These are phyloP conservation scores for Tillandsia leiboldiana DNA, from an alignment of 176 grass and related monocot species.

Conservation along the genomic window DNA sequence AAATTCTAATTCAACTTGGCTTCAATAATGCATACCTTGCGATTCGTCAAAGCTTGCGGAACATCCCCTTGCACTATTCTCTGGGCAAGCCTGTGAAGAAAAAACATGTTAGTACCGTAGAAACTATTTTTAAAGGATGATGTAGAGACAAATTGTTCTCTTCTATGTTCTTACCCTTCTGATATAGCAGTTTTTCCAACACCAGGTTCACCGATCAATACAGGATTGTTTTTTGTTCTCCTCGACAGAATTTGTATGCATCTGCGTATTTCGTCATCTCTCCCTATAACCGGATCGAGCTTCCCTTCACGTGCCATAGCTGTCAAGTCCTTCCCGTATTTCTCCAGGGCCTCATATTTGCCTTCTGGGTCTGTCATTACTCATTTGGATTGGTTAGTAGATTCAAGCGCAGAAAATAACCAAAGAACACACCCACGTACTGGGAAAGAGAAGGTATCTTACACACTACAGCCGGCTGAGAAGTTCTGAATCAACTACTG, in stretches of 20 bases:
- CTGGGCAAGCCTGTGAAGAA: constrained; percentile 75
- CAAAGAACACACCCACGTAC: not conserved
- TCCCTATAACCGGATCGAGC: constrained; percentile 96
- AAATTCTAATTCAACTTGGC: not conserved
- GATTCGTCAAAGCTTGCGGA: constrained; percentile 88
- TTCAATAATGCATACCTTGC: constrained; percentile 37
- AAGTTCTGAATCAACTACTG: no score
- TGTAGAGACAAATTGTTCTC: not conserved
- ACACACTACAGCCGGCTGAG: not conserved
- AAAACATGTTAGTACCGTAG: not conserved
- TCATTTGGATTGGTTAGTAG: constrained; percentile 8
- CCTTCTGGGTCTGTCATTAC: constrained; percentile 78
- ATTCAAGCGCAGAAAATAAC: not conserved
- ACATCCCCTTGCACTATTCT: constrained; percentile 98
- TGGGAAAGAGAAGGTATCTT: not conserved
- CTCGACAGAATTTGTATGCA: constrained; percentile 98
- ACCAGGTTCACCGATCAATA: constrained; percentile 98
- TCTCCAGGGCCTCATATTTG: constrained; percentile 93
- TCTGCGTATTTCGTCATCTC: constrained; percentile 97
- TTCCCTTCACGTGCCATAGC: constrained; percentile 92
- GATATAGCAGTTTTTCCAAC: constrained; percentile 99
- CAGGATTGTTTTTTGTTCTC: constrained; percentile 96
- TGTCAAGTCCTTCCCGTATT: constrained; percentile 95
- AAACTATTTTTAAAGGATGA: not conserved
- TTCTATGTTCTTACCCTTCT: constrained; percentile 57